Evolutionary conservation across 176 grass and related monocot genomes (phyloP).

Genomic region (Alloteropsis semialata): DNA sequence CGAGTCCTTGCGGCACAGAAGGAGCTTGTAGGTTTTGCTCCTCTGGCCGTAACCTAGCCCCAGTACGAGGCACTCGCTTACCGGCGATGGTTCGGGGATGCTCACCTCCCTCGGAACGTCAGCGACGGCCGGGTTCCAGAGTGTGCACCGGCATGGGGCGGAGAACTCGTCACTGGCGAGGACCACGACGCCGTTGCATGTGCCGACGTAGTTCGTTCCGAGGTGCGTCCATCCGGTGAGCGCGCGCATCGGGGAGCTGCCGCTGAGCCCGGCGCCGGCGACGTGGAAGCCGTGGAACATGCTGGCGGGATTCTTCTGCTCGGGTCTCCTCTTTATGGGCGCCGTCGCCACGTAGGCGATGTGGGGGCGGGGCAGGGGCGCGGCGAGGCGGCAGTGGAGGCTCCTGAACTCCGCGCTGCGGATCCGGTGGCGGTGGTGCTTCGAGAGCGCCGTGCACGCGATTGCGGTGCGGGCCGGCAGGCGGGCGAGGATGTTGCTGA

Average conservation of each 20-base stretch:
- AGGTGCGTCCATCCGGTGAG: not conserved
- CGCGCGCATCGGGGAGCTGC: not conserved
- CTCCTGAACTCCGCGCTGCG: not conserved
- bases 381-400: not conserved
- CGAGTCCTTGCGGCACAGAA: not conserved
- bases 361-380: not conserved
- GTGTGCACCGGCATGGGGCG: not conserved
- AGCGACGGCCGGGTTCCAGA: not conserved
- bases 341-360: not conserved
- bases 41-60: not conserved
- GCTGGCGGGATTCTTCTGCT: not conserved
- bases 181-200: constrained; percentile 5
- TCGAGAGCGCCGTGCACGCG: not conserved
- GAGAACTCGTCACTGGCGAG: not conserved
- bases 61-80: not conserved
- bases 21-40: not conserved
- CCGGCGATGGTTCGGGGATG: not conserved
- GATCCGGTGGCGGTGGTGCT: not conserved
- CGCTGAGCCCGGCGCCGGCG: not conserved
- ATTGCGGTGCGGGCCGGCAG: not conserved
- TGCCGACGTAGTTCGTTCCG: not conserved
- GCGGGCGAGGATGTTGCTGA: not conserved
- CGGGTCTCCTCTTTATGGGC: not conserved
- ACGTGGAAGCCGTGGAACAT: not conserved
- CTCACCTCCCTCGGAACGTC: not conserved